Conservation (phyloP, 352 stramenopile species). For the Aphanomyces invadans region DNA sequence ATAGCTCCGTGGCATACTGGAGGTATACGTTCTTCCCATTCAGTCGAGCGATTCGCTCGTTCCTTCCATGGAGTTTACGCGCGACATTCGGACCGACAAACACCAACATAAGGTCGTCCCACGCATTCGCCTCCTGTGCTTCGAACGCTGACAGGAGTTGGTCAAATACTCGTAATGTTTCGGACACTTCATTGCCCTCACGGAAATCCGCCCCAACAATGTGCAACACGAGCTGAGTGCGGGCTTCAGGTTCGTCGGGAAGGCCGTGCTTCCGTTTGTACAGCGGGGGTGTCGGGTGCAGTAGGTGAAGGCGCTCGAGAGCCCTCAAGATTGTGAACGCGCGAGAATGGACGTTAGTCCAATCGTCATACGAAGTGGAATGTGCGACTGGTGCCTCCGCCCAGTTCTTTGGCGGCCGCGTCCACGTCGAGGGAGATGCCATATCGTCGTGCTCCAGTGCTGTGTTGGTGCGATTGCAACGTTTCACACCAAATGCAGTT, state of each 20-base stretch:
- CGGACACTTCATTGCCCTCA: conserved; percentile 48
- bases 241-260: neutral
- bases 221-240: conserved; percentile 33
- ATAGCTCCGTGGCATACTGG: conserved; percentile 31
- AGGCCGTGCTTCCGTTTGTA: conserved; percentile 11
- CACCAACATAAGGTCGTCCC: conserved; percentile 40
- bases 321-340: conserved; percentile 16
- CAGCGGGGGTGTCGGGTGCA: neutral
- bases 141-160: conserved; percentile 31
- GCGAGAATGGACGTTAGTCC: conserved; percentile 16
- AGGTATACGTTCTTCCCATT: conserved; percentile 1
- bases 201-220: conserved; percentile 68
- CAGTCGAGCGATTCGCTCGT: conserved; percentile 26
- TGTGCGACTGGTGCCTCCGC: neutral
- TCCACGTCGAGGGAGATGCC: neutral
- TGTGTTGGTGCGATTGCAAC: neutral
- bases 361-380: neutral
- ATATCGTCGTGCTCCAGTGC: neutral
- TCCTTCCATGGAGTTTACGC: conserved; percentile 38
- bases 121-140: conserved; percentile 24
- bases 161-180: conserved; percentile 56
- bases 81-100: conserved; percentile 70
- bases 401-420: conserved; percentile 8
- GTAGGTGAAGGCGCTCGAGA: conserved; percentile 4
- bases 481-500: too few species aligned